Evolutionary conservation across 106 monocot species (phyloP).

Genomic region (Dendrobium chrysotoxum): DNA sequence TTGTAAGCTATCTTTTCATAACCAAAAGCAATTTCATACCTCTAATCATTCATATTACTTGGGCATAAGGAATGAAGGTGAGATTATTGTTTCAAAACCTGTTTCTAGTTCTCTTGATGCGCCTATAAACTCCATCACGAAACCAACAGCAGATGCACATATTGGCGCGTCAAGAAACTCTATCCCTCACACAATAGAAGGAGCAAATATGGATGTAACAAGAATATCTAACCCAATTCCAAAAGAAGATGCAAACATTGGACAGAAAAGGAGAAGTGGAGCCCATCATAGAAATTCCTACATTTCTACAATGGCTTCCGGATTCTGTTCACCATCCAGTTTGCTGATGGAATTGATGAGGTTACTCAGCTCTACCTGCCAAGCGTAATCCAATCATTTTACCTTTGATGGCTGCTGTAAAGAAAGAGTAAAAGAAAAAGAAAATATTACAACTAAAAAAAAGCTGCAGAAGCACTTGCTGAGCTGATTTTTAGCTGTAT

Average conservation of each 20-base stretch:
- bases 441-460: constrained; percentile 84
- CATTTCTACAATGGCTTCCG: no score
- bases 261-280: constrained; percentile 49
- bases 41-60: constrained; percentile 8
- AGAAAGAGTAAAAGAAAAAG: constrained; percentile 86
- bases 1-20: constrained; percentile 10
- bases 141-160: constrained; percentile 10
- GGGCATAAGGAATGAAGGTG: constrained; percentile 8
- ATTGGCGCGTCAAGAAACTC: constrained; percentile 4
- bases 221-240: constrained; percentile 14
- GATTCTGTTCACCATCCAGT: no score
- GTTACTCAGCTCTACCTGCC: constrained; percentile 69
- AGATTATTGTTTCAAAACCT: neutral
- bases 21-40: constrained; percentile 20
- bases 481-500: constrained; percentile 79
- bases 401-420: constrained; percentile 93
- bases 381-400: constrained; percentile 92
- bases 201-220: constrained; percentile 19
- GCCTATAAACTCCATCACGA: neutral
- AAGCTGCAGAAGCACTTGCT: constrained; percentile 85
- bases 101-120: constrained; percentile 20
- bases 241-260: constrained; percentile 18
- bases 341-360: no score
- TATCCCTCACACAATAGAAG: neutral
- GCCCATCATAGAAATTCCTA: constrained; percentile 35